phyloP scores from a whole-genome alignment of 331 rosid genomes.

The Rhamnella rubrinervis region DNA sequence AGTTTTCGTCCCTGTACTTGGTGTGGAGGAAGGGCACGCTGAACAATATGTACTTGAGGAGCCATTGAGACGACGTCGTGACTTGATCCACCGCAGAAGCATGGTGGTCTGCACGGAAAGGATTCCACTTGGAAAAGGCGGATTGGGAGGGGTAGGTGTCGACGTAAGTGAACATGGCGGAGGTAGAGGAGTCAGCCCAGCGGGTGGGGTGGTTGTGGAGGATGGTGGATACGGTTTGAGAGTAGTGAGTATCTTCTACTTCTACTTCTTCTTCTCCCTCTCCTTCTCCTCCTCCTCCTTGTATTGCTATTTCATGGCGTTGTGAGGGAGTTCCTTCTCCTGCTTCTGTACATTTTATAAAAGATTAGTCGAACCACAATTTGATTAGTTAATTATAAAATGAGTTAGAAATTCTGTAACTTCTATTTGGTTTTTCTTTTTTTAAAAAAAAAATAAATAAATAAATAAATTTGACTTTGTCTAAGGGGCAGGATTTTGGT shows the following conservation, averaged over 20 bases:
- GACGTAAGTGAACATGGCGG: constrained; percentile 26
- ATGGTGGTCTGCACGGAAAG: constrained; percentile 18
- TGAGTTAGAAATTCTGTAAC: too few relatives aligned
- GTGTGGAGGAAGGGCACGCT: constrained; percentile 72
- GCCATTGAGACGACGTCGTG: constrained; percentile 55
- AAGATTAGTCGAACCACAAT: too few relatives aligned
- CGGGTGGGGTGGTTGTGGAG: constrained; percentile 50
- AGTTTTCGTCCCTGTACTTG: constrained; percentile 48
- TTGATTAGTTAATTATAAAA: too few relatives aligned
- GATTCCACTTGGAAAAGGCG: constrained; percentile 64
- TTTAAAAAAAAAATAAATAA: too few relatives aligned
- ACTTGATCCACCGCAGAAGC: not conserved
- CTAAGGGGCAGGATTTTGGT: too few relatives aligned
- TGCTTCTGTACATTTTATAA: too few relatives aligned
- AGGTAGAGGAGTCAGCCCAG: constrained; percentile 44
- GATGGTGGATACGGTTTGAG: constrained; percentile 68
- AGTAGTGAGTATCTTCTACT: constrained; percentile 75
- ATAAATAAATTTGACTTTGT: too few relatives aligned
- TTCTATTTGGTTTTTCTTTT: too few relatives aligned
- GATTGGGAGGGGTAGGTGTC: constrained; percentile 47
- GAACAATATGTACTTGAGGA: constrained; percentile 69
- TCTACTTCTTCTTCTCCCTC: constrained; percentile 46
- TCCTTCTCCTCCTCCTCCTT: constrained; percentile 11
- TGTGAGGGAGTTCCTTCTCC: not conserved
- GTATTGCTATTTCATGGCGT: too few relatives aligned